A percentile compares a stretch with the other conserved stretches of the same genome.
Evolutionary conservation across 2,329 filamentous ascomycete species (phyloP).

Genomic region (Xylogone sp.): DNA sequence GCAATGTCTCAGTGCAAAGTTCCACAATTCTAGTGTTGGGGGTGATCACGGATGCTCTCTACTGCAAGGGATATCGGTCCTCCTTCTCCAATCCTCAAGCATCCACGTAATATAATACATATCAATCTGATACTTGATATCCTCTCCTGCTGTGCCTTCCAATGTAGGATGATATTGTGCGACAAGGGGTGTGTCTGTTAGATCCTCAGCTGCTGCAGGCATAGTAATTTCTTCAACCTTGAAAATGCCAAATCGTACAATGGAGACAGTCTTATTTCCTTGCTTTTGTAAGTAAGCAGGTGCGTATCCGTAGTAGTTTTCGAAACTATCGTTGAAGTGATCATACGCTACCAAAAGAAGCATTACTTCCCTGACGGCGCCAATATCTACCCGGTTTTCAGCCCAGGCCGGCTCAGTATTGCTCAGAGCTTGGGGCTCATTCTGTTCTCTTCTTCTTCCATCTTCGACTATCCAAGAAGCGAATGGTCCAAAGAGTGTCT

Average conservation of each 20-base stretch:
- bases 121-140: conserved; percentile 8
- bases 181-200: conserved; percentile 3
- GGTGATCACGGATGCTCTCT: conserved; percentile 11
- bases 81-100: conserved; percentile 2
- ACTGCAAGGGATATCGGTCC: background rate
- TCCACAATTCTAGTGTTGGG: conserved; percentile 11
- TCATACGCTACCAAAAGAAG: conserved; percentile 14
- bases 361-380: conserved; percentile 13
- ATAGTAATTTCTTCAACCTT: conserved; percentile 13
- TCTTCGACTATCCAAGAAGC: conserved; percentile 15
- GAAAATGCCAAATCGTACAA: conserved; percentile 15
- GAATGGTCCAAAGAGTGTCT: conserved; percentile 10
- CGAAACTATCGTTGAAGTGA: conserved; percentile 10
- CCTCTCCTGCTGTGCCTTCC: conserved; percentile 7
- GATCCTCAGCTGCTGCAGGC: conserved; percentile 9
- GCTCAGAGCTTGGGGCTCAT: conserved; percentile 2
- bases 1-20: conserved; percentile 11
- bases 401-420: conserved; percentile 6
- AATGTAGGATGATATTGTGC: conserved; percentile 8
- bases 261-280: conserved; percentile 10
- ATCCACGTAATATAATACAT: background rate
- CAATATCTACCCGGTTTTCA: conserved; percentile 6
- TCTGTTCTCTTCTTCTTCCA: conserved; percentile 10
- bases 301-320: conserved; percentile 1
- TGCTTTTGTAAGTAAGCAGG: conserved; percentile 1